phyloP scores from a whole-genome alignment of 73 alveolate species.

The Symbiodinium natans region DNA sequence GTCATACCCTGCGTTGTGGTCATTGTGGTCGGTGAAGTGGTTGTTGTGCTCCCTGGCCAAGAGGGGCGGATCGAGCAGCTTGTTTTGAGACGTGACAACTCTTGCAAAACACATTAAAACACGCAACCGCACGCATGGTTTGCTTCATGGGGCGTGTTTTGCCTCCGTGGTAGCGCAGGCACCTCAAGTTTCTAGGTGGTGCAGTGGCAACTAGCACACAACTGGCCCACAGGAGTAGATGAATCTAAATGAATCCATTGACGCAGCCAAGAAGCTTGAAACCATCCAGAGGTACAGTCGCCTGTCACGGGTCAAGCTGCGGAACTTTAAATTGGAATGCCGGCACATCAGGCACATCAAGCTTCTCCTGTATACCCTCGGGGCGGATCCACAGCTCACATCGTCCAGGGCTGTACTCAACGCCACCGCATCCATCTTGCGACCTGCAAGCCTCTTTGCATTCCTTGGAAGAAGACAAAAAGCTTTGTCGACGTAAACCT shows the following conservation, averaged over 20 bases:
- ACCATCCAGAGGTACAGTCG: slow-evolving; percentile 57
- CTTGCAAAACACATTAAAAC: not conserved
- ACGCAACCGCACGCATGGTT: not conserved
- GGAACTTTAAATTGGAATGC: not conserved
- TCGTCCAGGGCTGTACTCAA: slow-evolving; percentile 24
- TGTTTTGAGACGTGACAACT: not conserved
- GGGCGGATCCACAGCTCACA: slow-evolving; percentile 85
- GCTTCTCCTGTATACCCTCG: slow-evolving; percentile 20
- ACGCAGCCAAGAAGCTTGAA: slow-evolving; percentile 25
- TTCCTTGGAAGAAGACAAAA: not conserved
- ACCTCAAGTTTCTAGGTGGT: not conserved
- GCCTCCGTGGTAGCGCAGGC: slow-evolving; percentile 5
- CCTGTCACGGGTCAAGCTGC: not conserved
- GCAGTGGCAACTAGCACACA: not conserved
- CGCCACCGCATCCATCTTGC: slow-evolving; percentile 36
- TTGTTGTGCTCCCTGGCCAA: not conserved
- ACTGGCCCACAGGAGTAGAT: not conserved
- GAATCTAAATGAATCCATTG: not conserved
- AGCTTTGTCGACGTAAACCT: not conserved
- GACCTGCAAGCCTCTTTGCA: slow-evolving; percentile 79
- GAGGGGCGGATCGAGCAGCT: no score
- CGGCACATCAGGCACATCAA: no score
- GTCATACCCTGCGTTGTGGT: not conserved
- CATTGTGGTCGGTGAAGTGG: slow-evolving; percentile 7
- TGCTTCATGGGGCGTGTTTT: not conserved